Conservation (phyloP, 306 rosid species). For the Boehmeria nivea region DNA sequence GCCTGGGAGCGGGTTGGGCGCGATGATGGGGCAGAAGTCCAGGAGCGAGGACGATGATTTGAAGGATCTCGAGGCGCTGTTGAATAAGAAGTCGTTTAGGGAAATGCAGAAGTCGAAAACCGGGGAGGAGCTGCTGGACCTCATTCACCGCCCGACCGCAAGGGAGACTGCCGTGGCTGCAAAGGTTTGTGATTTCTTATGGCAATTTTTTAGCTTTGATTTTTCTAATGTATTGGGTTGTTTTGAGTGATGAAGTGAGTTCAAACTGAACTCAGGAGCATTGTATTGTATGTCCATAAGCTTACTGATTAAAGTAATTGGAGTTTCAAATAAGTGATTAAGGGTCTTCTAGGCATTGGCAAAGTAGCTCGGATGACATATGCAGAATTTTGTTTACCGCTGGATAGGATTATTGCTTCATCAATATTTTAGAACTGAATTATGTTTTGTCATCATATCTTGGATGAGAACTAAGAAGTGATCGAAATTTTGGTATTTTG, state of each 20-base stretch:
- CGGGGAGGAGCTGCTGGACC: slow-evolving; percentile 94
- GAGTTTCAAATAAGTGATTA: too few species aligned
- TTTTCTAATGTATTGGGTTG: neutral
- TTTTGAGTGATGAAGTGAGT: neutral
- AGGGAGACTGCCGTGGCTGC: slow-evolving; percentile 93
- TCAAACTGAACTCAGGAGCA: neutral
- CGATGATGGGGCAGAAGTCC: slow-evolving; percentile 39
- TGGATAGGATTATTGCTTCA: too few species aligned
- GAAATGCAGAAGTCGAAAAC: slow-evolving; percentile 86
- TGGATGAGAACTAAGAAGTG: too few species aligned
- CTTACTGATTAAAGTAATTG: neutral
- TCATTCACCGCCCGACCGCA: slow-evolving; percentile 92
- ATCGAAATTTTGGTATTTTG: too few species aligned
- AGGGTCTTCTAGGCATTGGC: too few species aligned
- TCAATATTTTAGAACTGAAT: too few species aligned
- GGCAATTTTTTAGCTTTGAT: slow-evolving; percentile 7
- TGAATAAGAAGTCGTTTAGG: slow-evolving; percentile 77
- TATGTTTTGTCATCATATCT: too few species aligned
- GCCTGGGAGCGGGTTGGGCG: slow-evolving; percentile 35
- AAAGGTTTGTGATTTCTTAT: slow-evolving; percentile 50
- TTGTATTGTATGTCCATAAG: neutral
- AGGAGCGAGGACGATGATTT: slow-evolving; percentile 74
- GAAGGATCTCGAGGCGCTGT: slow-evolving; percentile 84
- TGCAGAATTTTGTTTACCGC: neutral
- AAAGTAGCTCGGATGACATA: neutral